Evolutionary conservation across 495 filamentous ascomycete genomes (phyloP).

Genomic region (Tuber indicum): DNA sequence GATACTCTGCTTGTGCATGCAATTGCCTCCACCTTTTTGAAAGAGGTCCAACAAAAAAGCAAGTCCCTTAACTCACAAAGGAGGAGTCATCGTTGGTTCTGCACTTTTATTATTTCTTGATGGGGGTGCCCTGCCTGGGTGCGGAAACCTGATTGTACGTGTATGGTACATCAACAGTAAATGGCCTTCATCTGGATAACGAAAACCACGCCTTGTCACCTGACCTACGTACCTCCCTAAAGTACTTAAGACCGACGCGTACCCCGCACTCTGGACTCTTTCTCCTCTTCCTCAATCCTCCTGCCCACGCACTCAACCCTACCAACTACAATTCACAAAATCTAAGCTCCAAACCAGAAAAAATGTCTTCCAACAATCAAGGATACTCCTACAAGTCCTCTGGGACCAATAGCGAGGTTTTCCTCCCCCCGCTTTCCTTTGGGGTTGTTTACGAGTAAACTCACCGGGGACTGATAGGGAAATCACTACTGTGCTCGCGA

Average conservation of each 20-base stretch:
- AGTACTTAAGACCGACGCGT: not conserved
- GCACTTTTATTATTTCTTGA: not conserved
- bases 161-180: not conserved
- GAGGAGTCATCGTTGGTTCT: not conserved
- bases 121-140: not conserved
- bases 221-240: not conserved
- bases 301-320: not conserved
- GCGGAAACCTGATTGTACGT: not conserved
- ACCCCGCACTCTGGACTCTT: not conserved
- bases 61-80: not conserved
- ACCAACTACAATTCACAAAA: not conserved
- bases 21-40: not conserved
- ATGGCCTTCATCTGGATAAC: not conserved
- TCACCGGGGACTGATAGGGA: constrained; percentile 41
- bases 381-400: constrained; percentile 45
- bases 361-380: constrained; percentile 27
- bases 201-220: not conserved
- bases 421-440: not conserved
- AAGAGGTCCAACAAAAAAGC: not conserved
- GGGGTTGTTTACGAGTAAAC: not conserved
- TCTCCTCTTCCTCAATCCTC: not conserved
- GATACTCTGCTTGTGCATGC: not conserved
- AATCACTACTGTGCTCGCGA: constrained; percentile 55
- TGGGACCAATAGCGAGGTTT: constrained; percentile 47
- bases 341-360: not conserved